Conservation (phyloP, 2,329 filamentous ascomycete genomes). For the Pseudogymnoascus sp. region DNA sequence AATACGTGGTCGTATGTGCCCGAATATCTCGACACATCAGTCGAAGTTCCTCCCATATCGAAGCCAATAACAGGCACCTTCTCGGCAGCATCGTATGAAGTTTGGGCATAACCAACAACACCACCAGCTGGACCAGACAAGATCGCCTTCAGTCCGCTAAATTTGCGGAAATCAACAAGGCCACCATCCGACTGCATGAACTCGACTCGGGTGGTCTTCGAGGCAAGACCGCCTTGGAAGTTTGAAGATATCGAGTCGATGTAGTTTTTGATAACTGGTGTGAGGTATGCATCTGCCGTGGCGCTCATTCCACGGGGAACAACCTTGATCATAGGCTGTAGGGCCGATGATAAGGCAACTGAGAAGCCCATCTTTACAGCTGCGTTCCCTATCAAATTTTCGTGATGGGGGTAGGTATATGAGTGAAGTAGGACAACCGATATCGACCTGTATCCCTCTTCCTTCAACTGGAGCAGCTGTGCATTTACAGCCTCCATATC, state of each 20-base stretch:
- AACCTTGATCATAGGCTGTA: slow-evolving; percentile 68
- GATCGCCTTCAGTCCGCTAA: slow-evolving; percentile 59
- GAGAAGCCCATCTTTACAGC: slow-evolving; percentile 59
- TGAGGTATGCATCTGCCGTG: slow-evolving; percentile 64
- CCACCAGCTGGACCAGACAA: slow-evolving; percentile 62
- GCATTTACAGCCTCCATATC: slow-evolving; percentile 35
- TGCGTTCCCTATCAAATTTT: slow-evolving; percentile 53
- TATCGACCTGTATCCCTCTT: slow-evolving; percentile 54
- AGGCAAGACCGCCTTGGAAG: slow-evolving; percentile 57
- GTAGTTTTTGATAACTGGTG: slow-evolving; percentile 61
- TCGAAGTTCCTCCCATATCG: slow-evolving; percentile 63
- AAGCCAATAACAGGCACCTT: slow-evolving; percentile 64
- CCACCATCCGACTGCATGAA: slow-evolving; percentile 55
- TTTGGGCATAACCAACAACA: slow-evolving; percentile 60
- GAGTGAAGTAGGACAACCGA: slow-evolving; percentile 63
- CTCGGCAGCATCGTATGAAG: slow-evolving; percentile 58
- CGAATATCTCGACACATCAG: slow-evolving; percentile 61
- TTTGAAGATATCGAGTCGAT: slow-evolving; percentile 59
- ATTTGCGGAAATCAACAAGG: slow-evolving; percentile 45
- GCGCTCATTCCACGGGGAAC: slow-evolving; percentile 61
- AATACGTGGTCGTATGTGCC: slow-evolving; percentile 67
- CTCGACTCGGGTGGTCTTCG: slow-evolving; percentile 57
- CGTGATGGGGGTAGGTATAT: slow-evolving; percentile 64
- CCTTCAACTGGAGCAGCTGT: slow-evolving; percentile 51
- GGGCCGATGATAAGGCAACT: slow-evolving; percentile 57